A percentile compares a stretch with the other conserved stretches of the same genome.
These are phyloP conservation scores for Colletotrichum scovillei DNA, from an alignment of 2,329 filamentous ascomycete genomes.

Conservation along the genomic window DNA sequence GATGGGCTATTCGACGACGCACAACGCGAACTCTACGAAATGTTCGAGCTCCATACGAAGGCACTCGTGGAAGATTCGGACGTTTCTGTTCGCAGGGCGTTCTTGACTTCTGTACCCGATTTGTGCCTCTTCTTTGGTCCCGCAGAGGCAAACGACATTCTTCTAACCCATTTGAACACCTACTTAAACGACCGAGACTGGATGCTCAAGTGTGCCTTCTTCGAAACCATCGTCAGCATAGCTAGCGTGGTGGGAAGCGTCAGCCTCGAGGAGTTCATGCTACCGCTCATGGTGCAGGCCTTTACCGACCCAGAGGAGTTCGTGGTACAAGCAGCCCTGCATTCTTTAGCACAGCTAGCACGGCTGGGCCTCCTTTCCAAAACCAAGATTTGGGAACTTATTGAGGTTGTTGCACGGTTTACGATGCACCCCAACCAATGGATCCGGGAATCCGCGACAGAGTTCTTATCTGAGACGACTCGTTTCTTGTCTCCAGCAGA, in stretches of 20 bases:
- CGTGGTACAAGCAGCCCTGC: conserved; percentile 89
- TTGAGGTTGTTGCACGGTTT: conserved; percentile 85
- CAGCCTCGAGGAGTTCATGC: conserved; percentile 92
- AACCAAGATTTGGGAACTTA: conserved; percentile 86
- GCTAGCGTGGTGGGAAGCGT: conserved; percentile 89
- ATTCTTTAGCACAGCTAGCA: conserved; percentile 89
- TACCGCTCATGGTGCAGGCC: conserved; percentile 95
- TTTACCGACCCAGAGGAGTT: conserved; percentile 93
- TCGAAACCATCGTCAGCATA: conserved; percentile 94
- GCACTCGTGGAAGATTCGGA: conserved; percentile 88
- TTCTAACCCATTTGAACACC: conserved; percentile 94
- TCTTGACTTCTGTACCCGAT: conserved; percentile 89
- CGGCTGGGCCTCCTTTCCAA: conserved; percentile 88
- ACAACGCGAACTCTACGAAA: conserved; percentile 82
- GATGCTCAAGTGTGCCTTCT: conserved; percentile 96
- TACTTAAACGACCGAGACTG: conserved; percentile 97
- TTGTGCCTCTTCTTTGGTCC: conserved; percentile 96
- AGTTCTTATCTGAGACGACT: conserved; percentile 83
- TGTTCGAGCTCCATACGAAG: conserved; percentile 91
- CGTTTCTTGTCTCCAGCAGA: conserved; percentile 83
- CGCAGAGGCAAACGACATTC: conserved; percentile 92
- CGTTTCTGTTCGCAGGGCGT: conserved; percentile 87
- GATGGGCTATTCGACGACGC: conserved; percentile 89
- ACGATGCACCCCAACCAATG: conserved; percentile 94
- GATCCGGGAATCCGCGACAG: conserved; percentile 90